Percentiles rank a stretch among this genome's conserved stretches.
Evolutionary conservation across 371 early-diverging fungal genomes (phyloP).

Genomic region (Enterospora canceri): DNA sequence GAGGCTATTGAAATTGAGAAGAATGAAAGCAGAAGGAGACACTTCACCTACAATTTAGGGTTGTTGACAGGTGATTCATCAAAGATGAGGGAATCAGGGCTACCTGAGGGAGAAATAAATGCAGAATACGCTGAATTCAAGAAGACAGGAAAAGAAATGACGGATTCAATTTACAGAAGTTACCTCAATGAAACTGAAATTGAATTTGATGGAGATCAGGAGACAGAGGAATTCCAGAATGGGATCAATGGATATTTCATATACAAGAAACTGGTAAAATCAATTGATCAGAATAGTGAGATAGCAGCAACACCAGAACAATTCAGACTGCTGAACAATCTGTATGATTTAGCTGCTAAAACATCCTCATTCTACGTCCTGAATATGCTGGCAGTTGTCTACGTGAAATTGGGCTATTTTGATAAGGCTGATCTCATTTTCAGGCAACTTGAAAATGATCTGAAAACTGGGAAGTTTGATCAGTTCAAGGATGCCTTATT

Average conservation of each 20-base stretch:
- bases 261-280: too few species aligned
- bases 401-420: neutral
- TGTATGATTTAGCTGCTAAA: neutral
- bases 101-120: too few species aligned
- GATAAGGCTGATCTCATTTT: neutral
- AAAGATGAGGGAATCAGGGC: neutral
- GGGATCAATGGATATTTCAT: too few species aligned
- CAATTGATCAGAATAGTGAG: too few species aligned
- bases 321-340: too few species aligned
- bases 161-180: too few species aligned
- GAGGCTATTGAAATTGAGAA: neutral
- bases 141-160: too few species aligned
- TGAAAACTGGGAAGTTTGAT: neutral
- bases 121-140: too few species aligned
- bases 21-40: neutral
- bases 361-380: neutral
- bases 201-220: too few species aligned
- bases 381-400: neutral
- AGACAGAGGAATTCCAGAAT: too few species aligned
- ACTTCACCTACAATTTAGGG: constrained; percentile 17
- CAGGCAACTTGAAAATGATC: neutral
- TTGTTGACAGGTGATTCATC: neutral
- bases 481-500: neutral
- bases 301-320: too few species aligned
- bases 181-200: too few species aligned